Percentiles rank a stretch among this genome's conserved stretches.
phyloP scores from a whole-genome alignment of 495 filamentous ascomycete genomes.

The Talaromyces liani region DNA sequence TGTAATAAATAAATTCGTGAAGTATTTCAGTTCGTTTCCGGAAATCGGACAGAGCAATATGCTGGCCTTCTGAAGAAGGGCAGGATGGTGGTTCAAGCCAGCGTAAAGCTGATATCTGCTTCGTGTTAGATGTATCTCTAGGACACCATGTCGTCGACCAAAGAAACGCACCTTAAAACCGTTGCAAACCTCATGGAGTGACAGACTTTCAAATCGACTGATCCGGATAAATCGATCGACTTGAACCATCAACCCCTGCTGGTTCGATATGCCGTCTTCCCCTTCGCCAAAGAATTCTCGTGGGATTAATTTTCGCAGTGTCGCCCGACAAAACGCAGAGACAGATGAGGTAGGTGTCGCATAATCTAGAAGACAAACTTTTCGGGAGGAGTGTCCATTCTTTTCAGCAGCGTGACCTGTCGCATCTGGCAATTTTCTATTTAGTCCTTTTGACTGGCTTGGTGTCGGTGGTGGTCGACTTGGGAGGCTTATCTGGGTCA shows the following conservation, averaged over 20 bases:
- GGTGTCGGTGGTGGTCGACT: slow-evolving; percentile 3
- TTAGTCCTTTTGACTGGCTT: slow-evolving; percentile 1
- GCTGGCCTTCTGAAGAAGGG: slow-evolving; percentile 23
- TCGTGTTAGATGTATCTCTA: not conserved
- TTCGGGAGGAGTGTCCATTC: slow-evolving; percentile 7
- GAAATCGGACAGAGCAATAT: slow-evolving; percentile 62
- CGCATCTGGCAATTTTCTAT: not conserved
- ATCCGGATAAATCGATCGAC: slow-evolving; percentile 72
- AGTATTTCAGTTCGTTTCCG: slow-evolving; percentile 74
- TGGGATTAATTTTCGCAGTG: slow-evolving; percentile 68
- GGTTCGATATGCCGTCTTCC: slow-evolving; percentile 47
- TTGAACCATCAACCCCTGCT: slow-evolving; percentile 48
- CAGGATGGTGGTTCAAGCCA: slow-evolving; percentile 60
- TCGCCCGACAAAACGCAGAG: slow-evolving; percentile 82
- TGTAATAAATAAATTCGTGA: slow-evolving; percentile 79
- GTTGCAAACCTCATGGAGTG: slow-evolving; percentile 70
- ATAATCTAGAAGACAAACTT: slow-evolving; percentile 52
- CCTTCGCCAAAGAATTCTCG: slow-evolving; percentile 64
- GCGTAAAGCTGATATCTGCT: slow-evolving; percentile 53
- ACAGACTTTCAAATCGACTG: slow-evolving; percentile 73
- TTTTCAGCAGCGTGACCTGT: not conserved
- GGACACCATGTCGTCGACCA: not conserved
- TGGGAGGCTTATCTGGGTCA: slow-evolving; percentile 21
- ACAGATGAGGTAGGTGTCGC: slow-evolving; percentile 64
- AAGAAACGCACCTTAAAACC: slow-evolving; percentile 57